These are phyloP conservation scores for Pseudocercospora macadamiae DNA, from an alignment of 2,329 filamentous ascomycete genomes.

Conservation along the genomic window DNA sequence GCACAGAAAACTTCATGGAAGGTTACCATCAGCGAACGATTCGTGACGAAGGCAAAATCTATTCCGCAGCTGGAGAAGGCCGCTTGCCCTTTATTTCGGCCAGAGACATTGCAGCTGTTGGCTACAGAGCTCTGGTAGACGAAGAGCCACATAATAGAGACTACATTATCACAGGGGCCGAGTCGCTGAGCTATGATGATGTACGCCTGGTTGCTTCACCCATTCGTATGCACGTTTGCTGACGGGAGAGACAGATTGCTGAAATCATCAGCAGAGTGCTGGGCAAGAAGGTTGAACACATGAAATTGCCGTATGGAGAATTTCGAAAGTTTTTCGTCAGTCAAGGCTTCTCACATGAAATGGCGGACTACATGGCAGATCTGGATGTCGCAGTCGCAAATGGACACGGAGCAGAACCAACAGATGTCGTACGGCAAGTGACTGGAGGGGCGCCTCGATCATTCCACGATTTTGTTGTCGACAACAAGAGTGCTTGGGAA, in stretches of 20 bases:
- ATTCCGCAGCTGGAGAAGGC: slow-evolving; percentile 49
- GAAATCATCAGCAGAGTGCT: slow-evolving; percentile 16
- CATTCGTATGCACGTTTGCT: background rate
- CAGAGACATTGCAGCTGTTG: slow-evolving; percentile 53
- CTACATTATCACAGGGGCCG: slow-evolving; percentile 39
- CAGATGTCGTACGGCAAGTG: slow-evolving; percentile 14
- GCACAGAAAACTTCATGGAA: slow-evolving; percentile 51
- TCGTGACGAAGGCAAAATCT: slow-evolving; percentile 45
- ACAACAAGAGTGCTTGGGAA: slow-evolving; percentile 17
- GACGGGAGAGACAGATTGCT: slow-evolving; percentile 11
- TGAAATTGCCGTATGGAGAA: slow-evolving; percentile 8
- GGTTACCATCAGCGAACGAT: slow-evolving; percentile 39
- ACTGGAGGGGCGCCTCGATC: slow-evolving; percentile 15
- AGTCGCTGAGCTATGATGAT: slow-evolving; percentile 40
- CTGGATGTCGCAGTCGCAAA: slow-evolving; percentile 18
- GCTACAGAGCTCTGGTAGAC: slow-evolving; percentile 45
- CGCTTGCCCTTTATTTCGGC: slow-evolving; percentile 53
- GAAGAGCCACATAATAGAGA: slow-evolving; percentile 47
- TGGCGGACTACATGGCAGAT: slow-evolving; percentile 20
- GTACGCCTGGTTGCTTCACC: slow-evolving; percentile 3
- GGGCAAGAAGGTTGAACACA: slow-evolving; percentile 14
- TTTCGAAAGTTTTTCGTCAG: slow-evolving; percentile 12
- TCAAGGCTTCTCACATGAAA: background rate
- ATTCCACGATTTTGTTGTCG: slow-evolving; percentile 15
- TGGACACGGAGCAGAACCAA: slow-evolving; percentile 14